These are phyloP conservation scores for Scutellaria baicalensis DNA, from an alignment of 257 asterid species.

Conservation along the genomic window DNA sequence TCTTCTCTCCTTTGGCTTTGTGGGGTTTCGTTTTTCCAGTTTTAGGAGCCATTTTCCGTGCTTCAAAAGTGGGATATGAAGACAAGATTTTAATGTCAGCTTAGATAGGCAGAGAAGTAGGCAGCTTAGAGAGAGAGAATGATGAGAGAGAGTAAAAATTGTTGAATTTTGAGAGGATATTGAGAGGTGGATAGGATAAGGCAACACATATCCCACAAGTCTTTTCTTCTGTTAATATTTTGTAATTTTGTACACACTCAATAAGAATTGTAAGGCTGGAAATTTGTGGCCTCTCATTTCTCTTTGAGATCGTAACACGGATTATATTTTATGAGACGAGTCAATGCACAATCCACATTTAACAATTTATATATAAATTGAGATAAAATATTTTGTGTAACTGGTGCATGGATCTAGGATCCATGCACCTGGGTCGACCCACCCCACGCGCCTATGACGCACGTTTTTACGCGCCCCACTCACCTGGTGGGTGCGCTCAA, in stretches of 20 bases:
- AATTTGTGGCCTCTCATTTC: conserved; percentile 58
- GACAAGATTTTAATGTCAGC: too few relatives aligned
- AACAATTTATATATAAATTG: too few relatives aligned
- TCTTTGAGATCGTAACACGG: too few relatives aligned
- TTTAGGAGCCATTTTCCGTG: conserved; percentile 64
- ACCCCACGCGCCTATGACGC: too few relatives aligned
- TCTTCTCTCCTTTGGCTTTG: conserved; percentile 61
- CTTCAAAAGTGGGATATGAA: not conserved
- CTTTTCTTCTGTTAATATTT: conserved; percentile 10
- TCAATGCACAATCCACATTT: too few relatives aligned
- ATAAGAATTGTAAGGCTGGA: conserved; percentile 36
- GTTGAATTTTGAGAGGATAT: conserved; percentile 26
- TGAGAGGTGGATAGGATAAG: conserved; percentile 58
- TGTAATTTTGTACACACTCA: conserved; percentile 26
- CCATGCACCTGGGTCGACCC: too few relatives aligned
- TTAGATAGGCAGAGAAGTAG: not conserved
- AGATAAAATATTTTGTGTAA: too few relatives aligned
- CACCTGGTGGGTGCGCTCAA: too few relatives aligned
- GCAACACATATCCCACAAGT: conserved; percentile 31
- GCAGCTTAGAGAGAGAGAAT: not conserved
- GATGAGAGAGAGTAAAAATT: too few relatives aligned
- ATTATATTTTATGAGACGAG: too few relatives aligned
- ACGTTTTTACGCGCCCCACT: too few relatives aligned
- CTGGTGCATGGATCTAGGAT: too few relatives aligned
- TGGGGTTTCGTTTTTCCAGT: conserved; percentile 66